Conservation (phyloP, 2,329 filamentous ascomycete genomes). For the Pestalotiopsis sp. region DNA sequence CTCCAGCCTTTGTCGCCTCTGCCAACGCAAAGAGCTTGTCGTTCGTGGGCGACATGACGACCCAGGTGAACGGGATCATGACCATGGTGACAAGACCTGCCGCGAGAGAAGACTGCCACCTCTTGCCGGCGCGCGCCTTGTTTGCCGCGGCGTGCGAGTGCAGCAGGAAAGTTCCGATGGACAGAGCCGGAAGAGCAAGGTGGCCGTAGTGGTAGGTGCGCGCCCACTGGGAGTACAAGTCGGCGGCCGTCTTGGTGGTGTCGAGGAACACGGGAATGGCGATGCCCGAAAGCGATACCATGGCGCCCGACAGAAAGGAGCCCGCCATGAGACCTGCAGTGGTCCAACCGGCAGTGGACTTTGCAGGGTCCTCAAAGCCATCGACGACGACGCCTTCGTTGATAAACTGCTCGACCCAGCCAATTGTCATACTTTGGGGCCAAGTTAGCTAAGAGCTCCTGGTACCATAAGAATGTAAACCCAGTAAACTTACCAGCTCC, state of each 20-base stretch:
- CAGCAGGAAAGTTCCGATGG: conserved; percentile 15
- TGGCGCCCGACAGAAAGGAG: conserved; percentile 15
- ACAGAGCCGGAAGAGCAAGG: conserved; percentile 26
- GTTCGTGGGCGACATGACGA: conserved; percentile 35
- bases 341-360: neutral
- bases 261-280: conserved; percentile 32
- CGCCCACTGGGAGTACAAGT: conserved; percentile 31
- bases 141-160: neutral
- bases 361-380: neutral
- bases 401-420: conserved; percentile 40
- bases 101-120: conserved; percentile 7
- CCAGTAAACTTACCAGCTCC: conserved; percentile 26
- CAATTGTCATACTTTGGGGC: conserved; percentile 43
- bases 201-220: conserved; percentile 35
- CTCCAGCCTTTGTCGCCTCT: neutral
- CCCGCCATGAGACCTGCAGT: neutral
- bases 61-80: conserved; percentile 38
- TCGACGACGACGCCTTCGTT: neutral
- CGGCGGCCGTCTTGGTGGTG: conserved; percentile 22
- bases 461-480: too few species aligned
- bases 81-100: conserved; percentile 27
- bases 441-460: neutral
- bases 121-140: conserved; percentile 24
- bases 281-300: conserved; percentile 23
- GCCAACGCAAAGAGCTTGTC: conserved; percentile 26